Conservation (phyloP, 805 yeast genomes). For the Yarrowia deformans region DNA sequence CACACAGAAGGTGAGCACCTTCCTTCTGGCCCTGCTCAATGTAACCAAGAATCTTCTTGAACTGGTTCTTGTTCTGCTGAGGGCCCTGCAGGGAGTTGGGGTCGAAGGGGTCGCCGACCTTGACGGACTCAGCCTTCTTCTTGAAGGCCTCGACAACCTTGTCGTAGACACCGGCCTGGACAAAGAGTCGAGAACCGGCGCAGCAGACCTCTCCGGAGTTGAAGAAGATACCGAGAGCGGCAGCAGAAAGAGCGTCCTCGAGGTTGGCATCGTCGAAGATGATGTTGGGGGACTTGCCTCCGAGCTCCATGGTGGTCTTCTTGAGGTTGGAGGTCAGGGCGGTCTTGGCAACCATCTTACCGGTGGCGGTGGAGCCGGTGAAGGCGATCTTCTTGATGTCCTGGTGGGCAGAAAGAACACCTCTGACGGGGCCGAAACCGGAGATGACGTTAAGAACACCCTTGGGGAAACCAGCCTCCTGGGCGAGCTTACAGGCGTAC, state of each 20-base stretch:
- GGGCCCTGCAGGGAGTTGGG: constrained; percentile 84
- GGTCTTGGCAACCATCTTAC: constrained; percentile 75
- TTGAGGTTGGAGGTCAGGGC: constrained; percentile 77
- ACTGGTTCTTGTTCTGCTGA: constrained; percentile 80
- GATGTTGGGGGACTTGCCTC: constrained; percentile 94
- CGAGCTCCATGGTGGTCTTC: constrained; percentile 90
- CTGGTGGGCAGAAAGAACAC: constrained; percentile 66
- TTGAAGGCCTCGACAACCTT: constrained; percentile 66
- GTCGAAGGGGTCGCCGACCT: constrained; percentile 82
- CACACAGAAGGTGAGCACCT: constrained; percentile 81
- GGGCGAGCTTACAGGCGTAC: constrained; percentile 63
- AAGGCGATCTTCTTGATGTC: constrained; percentile 86
- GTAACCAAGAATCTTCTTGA: constrained; percentile 73
- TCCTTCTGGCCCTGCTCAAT: constrained; percentile 78
- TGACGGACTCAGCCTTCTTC: constrained; percentile 57
- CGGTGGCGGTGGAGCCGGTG: constrained; percentile 93
- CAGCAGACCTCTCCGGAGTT: constrained; percentile 97
- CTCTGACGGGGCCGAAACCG: constrained; percentile 74
- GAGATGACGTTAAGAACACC: constrained; percentile 76
- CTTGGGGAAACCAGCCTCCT: constrained; percentile 75
- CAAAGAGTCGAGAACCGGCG: constrained; percentile 89
- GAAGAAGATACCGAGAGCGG: constrained; percentile 81
- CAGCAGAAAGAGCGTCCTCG: constrained; percentile 73
- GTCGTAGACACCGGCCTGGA: constrained; percentile 84
- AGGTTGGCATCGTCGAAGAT: constrained; percentile 86